Conservation (phyloP, 1,284 basidiomycete genomes). For the Ganoderma multipileum region DNA sequence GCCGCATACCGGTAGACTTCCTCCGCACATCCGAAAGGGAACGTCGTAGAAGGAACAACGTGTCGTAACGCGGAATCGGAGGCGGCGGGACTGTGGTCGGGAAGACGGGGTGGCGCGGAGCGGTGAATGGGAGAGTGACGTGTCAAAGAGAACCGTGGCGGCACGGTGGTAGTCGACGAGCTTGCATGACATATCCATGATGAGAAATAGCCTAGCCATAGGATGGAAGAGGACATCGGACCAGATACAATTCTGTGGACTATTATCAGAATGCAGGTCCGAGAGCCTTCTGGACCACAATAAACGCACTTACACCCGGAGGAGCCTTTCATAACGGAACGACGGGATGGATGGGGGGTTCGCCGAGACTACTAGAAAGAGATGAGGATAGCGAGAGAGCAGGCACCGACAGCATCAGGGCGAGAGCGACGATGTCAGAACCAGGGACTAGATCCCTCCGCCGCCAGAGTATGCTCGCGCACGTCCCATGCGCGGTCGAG, state of each 20-base stretch:
- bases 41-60: neutral
- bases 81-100: neutral
- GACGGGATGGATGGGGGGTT: neutral
- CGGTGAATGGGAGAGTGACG: conserved; percentile 1
- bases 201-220: neutral
- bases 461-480: conserved; percentile 28
- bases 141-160: conserved; percentile 1
- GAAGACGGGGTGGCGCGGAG: conserved; percentile 3
- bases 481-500: conserved; percentile 25
- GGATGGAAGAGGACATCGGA: neutral
- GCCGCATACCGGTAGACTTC: neutral
- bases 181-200: conserved; percentile 1
- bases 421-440: neutral
- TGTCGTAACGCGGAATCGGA: neutral
- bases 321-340: neutral
- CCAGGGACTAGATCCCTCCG: conserved; percentile 24
- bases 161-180: neutral
- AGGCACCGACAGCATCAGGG: neutral
- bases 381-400: neutral
- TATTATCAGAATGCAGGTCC: neutral
- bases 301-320: neutral
- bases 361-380: neutral
- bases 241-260: neutral
- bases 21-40: neutral
- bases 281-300: neutral